A percentile compares a stretch with the other conserved stretches of the same genome.
These are phyloP conservation scores for Pyricularia sp. DNA, from an alignment of 2,329 filamentous ascomycete genomes.

Conservation along the genomic window DNA sequence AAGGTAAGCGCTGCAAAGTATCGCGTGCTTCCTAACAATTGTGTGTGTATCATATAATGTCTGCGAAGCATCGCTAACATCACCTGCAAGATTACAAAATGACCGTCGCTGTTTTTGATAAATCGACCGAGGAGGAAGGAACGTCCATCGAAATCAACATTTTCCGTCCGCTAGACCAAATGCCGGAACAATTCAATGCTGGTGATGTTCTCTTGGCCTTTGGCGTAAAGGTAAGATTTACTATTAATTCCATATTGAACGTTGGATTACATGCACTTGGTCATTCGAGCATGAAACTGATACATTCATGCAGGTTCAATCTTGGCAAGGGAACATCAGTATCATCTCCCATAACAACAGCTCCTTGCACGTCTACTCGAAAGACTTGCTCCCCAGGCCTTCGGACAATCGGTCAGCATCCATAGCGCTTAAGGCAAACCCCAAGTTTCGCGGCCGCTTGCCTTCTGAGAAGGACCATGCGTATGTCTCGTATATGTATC, in stretches of 20 bases:
- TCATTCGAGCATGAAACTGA: not conserved
- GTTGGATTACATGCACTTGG: not conserved
- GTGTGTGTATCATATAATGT: too few relatives aligned
- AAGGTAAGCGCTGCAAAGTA: constrained; percentile 30
- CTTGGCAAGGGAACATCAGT: constrained; percentile 23
- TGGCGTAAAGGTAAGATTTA: not conserved
- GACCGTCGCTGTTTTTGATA: constrained; percentile 51
- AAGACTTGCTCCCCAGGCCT: constrained; percentile 27
- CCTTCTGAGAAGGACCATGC: constrained; percentile 22
- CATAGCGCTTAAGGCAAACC: constrained; percentile 17
- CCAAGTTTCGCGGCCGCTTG: constrained; percentile 7
- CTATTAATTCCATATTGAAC: constrained; percentile 46
- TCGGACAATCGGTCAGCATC: constrained; percentile 24
- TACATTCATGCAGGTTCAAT: constrained; percentile 28
- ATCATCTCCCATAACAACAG: constrained; percentile 34
- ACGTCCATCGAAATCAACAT: constrained; percentile 42
- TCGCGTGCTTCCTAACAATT: not conserved
- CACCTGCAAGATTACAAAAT: constrained; percentile 45
- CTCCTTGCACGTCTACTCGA: constrained; percentile 33
- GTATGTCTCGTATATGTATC: constrained; percentile 40
- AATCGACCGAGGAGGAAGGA: constrained; percentile 35
- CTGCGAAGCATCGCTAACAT: constrained; percentile 5
- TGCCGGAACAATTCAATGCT: constrained; percentile 36
- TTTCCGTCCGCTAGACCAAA: constrained; percentile 43
- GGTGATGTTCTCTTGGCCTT: constrained; percentile 53